Evolutionary conservation across 345 rosid genomes (phyloP).

Genomic region (Fremontodendron californicum): DNA sequence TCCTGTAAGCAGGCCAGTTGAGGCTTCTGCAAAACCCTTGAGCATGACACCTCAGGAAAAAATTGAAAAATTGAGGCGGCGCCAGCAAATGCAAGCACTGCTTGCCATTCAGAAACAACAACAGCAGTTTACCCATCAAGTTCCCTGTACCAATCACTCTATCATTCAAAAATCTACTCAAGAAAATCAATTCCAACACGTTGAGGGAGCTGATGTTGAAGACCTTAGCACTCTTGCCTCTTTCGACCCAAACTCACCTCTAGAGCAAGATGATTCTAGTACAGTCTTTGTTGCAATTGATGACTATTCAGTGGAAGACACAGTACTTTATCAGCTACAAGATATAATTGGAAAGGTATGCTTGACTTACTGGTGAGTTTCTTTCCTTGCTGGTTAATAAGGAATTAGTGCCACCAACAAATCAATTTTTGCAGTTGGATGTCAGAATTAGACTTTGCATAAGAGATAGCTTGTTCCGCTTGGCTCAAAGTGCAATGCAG

Average conservation of each 20-base stretch:
- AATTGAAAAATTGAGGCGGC: constrained; percentile 76
- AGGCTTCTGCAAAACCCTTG: constrained; percentile 43
- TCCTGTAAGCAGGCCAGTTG: constrained; percentile 34
- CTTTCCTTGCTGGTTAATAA: constrained; percentile 23
- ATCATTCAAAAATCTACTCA: constrained; percentile 33
- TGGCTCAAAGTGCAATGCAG: constrained; percentile 78
- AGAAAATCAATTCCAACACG: constrained; percentile 44
- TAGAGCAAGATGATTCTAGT: constrained; percentile 55
- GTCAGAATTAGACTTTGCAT: constrained; percentile 59
- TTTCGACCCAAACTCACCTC: constrained; percentile 46
- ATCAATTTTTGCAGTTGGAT: constrained; percentile 57
- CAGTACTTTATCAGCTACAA: constrained; percentile 59
- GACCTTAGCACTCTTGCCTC: constrained; percentile 43
- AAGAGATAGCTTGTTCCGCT: constrained; percentile 90
- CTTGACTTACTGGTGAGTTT: constrained; percentile 6
- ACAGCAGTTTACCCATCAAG: constrained; percentile 55
- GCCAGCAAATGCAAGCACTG: constrained; percentile 95
- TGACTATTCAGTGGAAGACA: constrained; percentile 50
- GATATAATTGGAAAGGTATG: constrained; percentile 72
- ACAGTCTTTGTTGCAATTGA: constrained; percentile 34
- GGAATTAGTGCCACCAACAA: constrained; percentile 16
- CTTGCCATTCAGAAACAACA: constrained; percentile 85
- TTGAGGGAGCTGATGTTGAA: constrained; percentile 40
- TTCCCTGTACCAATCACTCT: constrained; percentile 37
- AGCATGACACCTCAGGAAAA: constrained; percentile 89